These are phyloP conservation scores for Alternaria gansuensis DNA, from an alignment of 2,329 filamentous ascomycete genomes.

Conservation along the genomic window DNA sequence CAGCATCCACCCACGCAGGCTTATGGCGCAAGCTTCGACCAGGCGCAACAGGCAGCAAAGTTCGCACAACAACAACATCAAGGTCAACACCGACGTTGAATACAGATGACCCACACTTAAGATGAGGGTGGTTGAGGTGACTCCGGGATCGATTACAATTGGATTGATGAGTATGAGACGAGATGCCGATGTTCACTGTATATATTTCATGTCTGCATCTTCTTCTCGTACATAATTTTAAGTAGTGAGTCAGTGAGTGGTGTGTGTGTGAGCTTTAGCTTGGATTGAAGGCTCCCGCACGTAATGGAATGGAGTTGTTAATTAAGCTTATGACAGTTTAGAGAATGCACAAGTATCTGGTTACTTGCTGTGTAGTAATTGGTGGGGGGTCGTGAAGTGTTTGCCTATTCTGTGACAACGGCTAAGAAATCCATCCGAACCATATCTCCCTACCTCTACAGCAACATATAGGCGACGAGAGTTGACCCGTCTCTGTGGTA, in stretches of 20 bases:
- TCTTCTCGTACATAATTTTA: conserved; percentile 8
- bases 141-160: conserved; percentile 3
- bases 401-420: too few relatives aligned
- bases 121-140: conserved; percentile 1
- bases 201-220: conserved; percentile 15
- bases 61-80: conserved; percentile 17
- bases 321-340: conserved; percentile 1
- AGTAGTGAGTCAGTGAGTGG: neutral
- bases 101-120: neutral
- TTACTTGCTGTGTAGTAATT: neutral
- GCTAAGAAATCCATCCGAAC: too few relatives aligned
- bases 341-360: neutral
- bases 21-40: conserved; percentile 21
- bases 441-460: neutral
- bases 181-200: conserved; percentile 15
- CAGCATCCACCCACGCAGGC: conserved; percentile 17
- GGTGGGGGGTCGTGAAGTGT: too few relatives aligned
- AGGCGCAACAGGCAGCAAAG: conserved; percentile 17
- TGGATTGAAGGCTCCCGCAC: conserved; percentile 4
- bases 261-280: conserved; percentile 9
- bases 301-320: neutral
- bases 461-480: neutral
- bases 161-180: conserved; percentile 6
- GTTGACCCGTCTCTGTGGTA: too few relatives aligned
- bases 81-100: conserved; percentile 16